Conservation (phyloP, 352 stramenopile species). For the Phytopythium mirpurense region DNA sequence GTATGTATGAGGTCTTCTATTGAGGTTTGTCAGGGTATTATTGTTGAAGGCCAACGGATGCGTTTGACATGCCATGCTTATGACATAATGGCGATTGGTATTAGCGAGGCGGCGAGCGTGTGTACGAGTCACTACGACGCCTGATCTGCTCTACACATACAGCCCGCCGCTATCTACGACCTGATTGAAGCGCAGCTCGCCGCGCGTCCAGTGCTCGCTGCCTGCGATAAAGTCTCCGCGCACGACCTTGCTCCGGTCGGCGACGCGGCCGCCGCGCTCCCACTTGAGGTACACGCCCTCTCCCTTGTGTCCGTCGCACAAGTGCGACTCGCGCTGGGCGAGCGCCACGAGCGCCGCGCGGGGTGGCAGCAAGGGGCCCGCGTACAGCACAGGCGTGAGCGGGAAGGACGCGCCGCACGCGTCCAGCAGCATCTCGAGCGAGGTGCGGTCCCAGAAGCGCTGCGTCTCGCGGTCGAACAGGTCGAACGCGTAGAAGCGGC, state of each 20-base stretch:
- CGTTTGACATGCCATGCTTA: no score
- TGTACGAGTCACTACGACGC: no score
- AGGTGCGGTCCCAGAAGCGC: slow-evolving; percentile 35
- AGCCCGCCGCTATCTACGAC: slow-evolving; percentile 6
- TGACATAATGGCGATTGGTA: no score
- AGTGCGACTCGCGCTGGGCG: slow-evolving; percentile 28
- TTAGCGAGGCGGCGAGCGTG: no score
- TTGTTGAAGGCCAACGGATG: not conserved
- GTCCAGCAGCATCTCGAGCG: slow-evolving; percentile 26
- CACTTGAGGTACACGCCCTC: slow-evolving; percentile 62
- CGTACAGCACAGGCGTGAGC: slow-evolving; percentile 27
- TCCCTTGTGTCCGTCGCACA: slow-evolving; percentile 39
- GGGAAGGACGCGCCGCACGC: slow-evolving; percentile 22
- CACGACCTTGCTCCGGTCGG: slow-evolving; percentile 55
- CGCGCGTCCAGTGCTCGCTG: slow-evolving; percentile 57
- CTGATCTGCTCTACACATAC: no score
- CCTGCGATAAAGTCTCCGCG: slow-evolving; percentile 58
- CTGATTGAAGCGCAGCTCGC: slow-evolving; percentile 35
- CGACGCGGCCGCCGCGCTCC: slow-evolving; percentile 33
- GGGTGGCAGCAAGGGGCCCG: not conserved
- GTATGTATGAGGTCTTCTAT: not conserved
- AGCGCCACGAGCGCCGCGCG: slow-evolving; percentile 20
- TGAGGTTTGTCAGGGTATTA: no score
- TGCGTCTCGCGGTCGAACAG: slow-evolving; percentile 58
- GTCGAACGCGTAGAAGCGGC: slow-evolving; percentile 78